Conservation (phyloP, 164 flowering plant genomes). For the Paratinospora sagittata region DNA sequence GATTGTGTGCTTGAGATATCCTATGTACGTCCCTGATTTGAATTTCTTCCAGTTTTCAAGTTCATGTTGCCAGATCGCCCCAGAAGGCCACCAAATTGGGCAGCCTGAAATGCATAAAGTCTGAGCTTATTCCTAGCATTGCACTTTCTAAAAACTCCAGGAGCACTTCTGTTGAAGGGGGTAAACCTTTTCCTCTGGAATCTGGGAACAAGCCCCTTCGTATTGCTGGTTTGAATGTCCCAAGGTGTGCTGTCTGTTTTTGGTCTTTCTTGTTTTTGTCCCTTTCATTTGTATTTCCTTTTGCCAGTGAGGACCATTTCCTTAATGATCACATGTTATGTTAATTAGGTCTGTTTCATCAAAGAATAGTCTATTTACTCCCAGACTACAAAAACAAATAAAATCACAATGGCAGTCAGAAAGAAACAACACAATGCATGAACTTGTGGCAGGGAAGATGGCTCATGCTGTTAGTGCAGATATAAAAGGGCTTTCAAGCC, state of each 20-base stretch:
- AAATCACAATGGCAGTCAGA: slow-evolving; percentile 20
- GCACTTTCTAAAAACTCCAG: slow-evolving; percentile 21
- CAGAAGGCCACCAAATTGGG: slow-evolving; percentile 20
- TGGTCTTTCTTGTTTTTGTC: background rate
- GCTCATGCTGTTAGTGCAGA: slow-evolving; percentile 17
- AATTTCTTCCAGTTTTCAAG: slow-evolving; percentile 30
- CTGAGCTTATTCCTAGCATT: slow-evolving; percentile 22
- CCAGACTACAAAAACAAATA: slow-evolving; percentile 21
- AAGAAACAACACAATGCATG: slow-evolving; percentile 14
- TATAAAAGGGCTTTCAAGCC: slow-evolving; percentile 25
- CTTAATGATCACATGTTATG: background rate
- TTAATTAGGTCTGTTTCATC: slow-evolving; percentile 26
- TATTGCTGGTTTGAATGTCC: slow-evolving; percentile 31
- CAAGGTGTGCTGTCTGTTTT: slow-evolving; percentile 29
- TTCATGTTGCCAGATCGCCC: slow-evolving; percentile 21
- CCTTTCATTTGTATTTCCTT: slow-evolving; percentile 6
- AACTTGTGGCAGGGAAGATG: slow-evolving; percentile 17
- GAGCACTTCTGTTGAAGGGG: slow-evolving; percentile 20
- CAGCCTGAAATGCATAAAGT: slow-evolving; percentile 19
- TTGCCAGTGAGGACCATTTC: slow-evolving; percentile 2
- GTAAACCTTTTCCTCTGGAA: slow-evolving; percentile 22
- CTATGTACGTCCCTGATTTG: background rate
- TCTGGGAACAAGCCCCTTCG: slow-evolving; percentile 27
- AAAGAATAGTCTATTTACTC: slow-evolving; percentile 18
- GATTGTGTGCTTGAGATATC: background rate